phyloP scores from a whole-genome alignment of 2,329 filamentous ascomycete species.

The Alternaria brassicicola region DNA sequence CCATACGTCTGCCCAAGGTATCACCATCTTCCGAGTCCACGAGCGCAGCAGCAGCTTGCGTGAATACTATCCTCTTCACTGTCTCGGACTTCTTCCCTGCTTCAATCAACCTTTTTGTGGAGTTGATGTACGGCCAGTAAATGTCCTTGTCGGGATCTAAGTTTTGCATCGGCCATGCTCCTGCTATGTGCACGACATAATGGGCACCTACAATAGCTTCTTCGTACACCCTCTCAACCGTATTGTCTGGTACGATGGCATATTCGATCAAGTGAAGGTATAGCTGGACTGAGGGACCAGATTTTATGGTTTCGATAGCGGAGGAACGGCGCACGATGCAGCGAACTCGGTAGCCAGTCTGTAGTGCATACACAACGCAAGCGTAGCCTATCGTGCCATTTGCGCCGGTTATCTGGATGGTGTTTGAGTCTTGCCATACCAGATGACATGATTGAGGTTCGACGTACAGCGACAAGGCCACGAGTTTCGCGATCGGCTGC shows the following conservation, averaged over 20 bases:
- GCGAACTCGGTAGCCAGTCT: constrained; percentile 39
- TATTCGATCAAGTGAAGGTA: constrained; percentile 31
- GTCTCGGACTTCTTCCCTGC: constrained; percentile 34
- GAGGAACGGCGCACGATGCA: constrained; percentile 40
- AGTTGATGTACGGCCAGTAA: constrained; percentile 42
- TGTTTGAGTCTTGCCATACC: background rate
- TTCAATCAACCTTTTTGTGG: constrained; percentile 37
- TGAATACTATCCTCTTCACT: constrained; percentile 40
- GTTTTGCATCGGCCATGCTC: constrained; percentile 41
- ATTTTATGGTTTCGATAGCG: constrained; percentile 33
- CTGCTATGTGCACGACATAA: constrained; percentile 43
- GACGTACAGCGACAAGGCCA: constrained; percentile 36
- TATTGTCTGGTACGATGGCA: constrained; percentile 39
- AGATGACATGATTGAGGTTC: background rate
- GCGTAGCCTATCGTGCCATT: constrained; percentile 46
- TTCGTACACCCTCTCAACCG: constrained; percentile 34
- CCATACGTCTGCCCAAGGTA: constrained; percentile 37
- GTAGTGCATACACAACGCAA: constrained; percentile 35
- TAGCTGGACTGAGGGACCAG: constrained; percentile 35
- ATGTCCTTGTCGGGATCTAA: constrained; percentile 44
- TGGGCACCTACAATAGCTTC: constrained; percentile 29
- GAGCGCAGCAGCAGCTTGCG: constrained; percentile 43
- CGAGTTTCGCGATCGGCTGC: constrained; percentile 12
- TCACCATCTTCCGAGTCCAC: constrained; percentile 43
- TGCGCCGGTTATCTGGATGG: constrained; percentile 41